Percentiles rank a stretch among this genome's conserved stretches.
These are phyloP conservation scores for Phytophthora multivora DNA, from an alignment of 352 stramenopile genomes.

Conservation along the genomic window DNA sequence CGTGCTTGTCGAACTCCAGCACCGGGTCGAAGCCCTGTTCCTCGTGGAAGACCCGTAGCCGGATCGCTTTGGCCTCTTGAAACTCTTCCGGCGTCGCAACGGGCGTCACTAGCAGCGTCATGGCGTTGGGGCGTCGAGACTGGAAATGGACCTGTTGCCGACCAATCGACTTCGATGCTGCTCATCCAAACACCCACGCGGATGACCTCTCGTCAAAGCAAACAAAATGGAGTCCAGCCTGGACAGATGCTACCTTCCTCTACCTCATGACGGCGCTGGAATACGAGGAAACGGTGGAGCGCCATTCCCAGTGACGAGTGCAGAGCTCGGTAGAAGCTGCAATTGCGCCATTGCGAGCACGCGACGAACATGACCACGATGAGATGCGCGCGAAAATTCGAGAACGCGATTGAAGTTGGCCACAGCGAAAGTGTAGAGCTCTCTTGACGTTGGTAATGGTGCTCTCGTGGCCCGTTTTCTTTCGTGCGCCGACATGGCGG, in stretches of 20 bases:
- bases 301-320: not conserved
- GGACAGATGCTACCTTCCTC: not conserved
- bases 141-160: conserved; percentile 2
- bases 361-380: conserved; percentile 16
- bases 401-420: conserved; percentile 8
- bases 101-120: conserved; percentile 44
- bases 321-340: not conserved
- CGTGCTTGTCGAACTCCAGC: conserved; percentile 52
- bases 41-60: conserved; percentile 56
- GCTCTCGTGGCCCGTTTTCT: conserved; percentile 1
- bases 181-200: conserved; percentile 15
- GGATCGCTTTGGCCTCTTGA: conserved; percentile 47
- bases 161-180: not conserved
- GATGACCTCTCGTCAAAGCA: conserved; percentile 18
- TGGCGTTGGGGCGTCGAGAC: not conserved
- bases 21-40: conserved; percentile 49
- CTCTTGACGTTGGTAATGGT: conserved; percentile 9
- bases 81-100: conserved; percentile 47
- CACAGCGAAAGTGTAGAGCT: not conserved
- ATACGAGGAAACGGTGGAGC: not conserved
- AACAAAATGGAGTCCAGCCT: not conserved
- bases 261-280: not conserved
- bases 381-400: conserved; percentile 2
- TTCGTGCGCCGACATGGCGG: conserved; percentile 5
- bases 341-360: conserved; percentile 9